Percentiles rank a stretch among this genome's conserved stretches.
Evolutionary conservation across 164 flowering plant species (phyloP).

Genomic region (Chimonanthus salicifolius): DNA sequence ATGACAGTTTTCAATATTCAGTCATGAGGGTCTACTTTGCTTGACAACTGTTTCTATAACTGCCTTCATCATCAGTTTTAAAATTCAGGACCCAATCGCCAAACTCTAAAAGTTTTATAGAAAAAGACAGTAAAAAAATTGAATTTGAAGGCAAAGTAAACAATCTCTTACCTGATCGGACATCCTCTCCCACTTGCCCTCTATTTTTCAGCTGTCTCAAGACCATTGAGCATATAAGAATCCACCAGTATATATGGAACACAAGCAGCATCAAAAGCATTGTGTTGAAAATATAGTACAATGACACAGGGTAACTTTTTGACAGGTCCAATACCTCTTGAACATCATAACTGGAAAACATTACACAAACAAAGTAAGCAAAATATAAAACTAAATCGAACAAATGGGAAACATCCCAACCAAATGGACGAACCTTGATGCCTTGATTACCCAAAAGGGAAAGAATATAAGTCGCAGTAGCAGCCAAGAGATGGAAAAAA

Average conservation of each 20-base stretch:
- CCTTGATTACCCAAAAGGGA: slow-evolving; percentile 74
- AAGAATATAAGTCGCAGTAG: slow-evolving; percentile 66
- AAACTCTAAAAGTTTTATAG: not conserved
- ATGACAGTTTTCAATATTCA: too few species aligned
- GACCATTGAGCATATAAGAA: slow-evolving; percentile 76
- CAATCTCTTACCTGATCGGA: slow-evolving; percentile 67
- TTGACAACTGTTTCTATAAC: too few species aligned
- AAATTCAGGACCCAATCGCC: too few species aligned
- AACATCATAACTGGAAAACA: slow-evolving; percentile 43
- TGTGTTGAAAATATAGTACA: slow-evolving; percentile 77
- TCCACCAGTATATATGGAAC: slow-evolving; percentile 96
- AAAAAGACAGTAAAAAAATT: not conserved
- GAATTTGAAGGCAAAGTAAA: not conserved
- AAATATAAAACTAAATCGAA: not conserved
- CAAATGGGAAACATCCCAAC: not conserved
- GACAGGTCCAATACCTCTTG: slow-evolving; percentile 35
- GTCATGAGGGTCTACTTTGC: too few species aligned
- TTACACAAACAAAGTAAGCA: slow-evolving; percentile 6
- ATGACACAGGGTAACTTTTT: slow-evolving; percentile 18
- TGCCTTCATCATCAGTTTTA: too few species aligned
- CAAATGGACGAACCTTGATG: slow-evolving; percentile 49
- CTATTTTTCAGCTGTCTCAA: slow-evolving; percentile 68
- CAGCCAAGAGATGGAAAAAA: slow-evolving; percentile 83
- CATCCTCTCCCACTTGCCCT: slow-evolving; percentile 92
- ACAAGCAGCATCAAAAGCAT: slow-evolving; percentile 71